Evolutionary conservation across 176 grass and related monocot species (phyloP), one percentile per base, ranked within the genome.

Genomic region (Otatea glauca): DNA sequence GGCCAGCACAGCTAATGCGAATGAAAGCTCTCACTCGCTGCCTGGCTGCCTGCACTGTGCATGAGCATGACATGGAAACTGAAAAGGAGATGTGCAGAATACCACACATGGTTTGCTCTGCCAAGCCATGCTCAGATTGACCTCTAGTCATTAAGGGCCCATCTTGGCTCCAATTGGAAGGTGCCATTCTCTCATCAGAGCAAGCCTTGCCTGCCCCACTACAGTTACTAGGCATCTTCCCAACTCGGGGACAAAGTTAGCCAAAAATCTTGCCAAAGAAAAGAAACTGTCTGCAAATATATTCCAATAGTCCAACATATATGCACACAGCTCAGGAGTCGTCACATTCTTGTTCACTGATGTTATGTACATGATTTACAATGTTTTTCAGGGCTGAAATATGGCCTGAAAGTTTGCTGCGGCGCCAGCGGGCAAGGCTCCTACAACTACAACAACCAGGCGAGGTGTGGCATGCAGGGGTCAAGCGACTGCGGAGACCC

Each of bases 371-470:
- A 38, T 59, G 49, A 4, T 76, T 37, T 39, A 6, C 10, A n/a
- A 13, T 73, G 25, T 68, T 35, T 44, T 29, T 9, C 73, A 92
- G 92, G 90, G 48, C 55, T 95, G 18, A 7, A 51, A 29, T 81
- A 90, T 25, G 90, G 85, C 70, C 60, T 90, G 8, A 88, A 58
- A n/a, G 90, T 95, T 20, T 95, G 93, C 62, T 94, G 93, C 24
- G 93, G 90, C 7, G 90, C 90, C 5, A 76, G 85, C 27, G 90
- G 93, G 6, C 73, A 90, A 25, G 69, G 90, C 7, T 76, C 80
- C 21, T 92, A 95, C 85, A 92, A 92, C 86, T 95, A 95, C 79
- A 91, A 94, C 69, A 91, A 91, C 55, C 0, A 61, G 0, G 76
- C 83, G 43, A 91, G 83, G 60, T 97, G 92, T 64, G 90, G 90